These are phyloP conservation scores for Magnusiomyces sp. DNA, from an alignment of 1,139 yeast species.

Conservation along the genomic window DNA sequence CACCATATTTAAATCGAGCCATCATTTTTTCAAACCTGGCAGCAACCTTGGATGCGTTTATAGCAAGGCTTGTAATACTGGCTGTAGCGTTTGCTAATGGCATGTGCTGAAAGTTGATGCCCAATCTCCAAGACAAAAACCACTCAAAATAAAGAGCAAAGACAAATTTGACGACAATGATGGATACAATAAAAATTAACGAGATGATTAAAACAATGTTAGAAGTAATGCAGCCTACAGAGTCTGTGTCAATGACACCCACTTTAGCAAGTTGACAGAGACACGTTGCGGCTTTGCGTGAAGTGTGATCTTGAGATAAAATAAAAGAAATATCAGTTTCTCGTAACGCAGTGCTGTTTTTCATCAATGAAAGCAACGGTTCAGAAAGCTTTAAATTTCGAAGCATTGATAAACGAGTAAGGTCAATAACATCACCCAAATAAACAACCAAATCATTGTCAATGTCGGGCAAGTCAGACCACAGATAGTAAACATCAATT, in stretches of 20 bases:
- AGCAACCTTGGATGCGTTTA: slow-evolving; percentile 6
- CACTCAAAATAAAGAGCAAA: slow-evolving; percentile 80
- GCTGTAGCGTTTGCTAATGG: slow-evolving; percentile 11
- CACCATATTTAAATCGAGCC: not conserved
- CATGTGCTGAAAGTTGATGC: slow-evolving; percentile 11
- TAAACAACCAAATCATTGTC: slow-evolving; percentile 65
- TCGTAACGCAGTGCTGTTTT: slow-evolving; percentile 9
- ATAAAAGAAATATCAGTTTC: slow-evolving; percentile 15
- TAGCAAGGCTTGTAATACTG: slow-evolving; percentile 5
- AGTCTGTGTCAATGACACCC: slow-evolving; percentile 71
- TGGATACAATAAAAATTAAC: slow-evolving; percentile 64
- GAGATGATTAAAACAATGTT: slow-evolving; percentile 59
- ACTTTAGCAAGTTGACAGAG: slow-evolving; percentile 70
- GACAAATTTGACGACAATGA: slow-evolving; percentile 60
- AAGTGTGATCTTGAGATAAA: slow-evolving; percentile 27
- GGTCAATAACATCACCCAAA: slow-evolving; percentile 75
- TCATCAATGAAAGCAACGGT: slow-evolving; percentile 42
- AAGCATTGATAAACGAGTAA: slow-evolving; percentile 61
- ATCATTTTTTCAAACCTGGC: slow-evolving; percentile 5
- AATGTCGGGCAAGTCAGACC: slow-evolving; percentile 63
- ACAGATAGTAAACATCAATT: slow-evolving; percentile 70
- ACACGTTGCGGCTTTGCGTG: slow-evolving; percentile 55
- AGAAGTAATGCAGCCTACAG: slow-evolving; percentile 81
- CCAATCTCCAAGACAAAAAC: slow-evolving; percentile 35
- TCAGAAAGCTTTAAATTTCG: slow-evolving; percentile 48